Percentiles rank a stretch among this genome's conserved stretches.
Evolutionary conservation across 2,329 filamentous ascomycete species (phyloP).

Genomic region (Phyllosticta citribraziliensis): DNA sequence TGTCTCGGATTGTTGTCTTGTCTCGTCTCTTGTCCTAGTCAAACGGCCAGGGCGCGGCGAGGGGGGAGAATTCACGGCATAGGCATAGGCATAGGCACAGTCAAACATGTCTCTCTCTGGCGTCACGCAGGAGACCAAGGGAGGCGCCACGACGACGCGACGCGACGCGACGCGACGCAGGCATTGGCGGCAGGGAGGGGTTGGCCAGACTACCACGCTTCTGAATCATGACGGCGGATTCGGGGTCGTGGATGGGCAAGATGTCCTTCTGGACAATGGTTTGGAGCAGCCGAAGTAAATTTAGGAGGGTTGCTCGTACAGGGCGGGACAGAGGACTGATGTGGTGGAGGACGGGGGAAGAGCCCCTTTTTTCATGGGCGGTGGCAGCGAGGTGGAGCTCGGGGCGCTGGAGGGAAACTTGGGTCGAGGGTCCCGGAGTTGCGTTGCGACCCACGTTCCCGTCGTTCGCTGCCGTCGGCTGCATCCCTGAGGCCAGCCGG

Average conservation of each 20-base stretch:
- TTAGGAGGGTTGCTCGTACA: not conserved
- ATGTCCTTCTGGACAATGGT: not conserved
- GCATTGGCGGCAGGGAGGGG: not conserved
- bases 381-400: not conserved
- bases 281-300: not conserved
- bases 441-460: too few species aligned
- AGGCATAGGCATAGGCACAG: not conserved
- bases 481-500: too few species aligned
- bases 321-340: not conserved
- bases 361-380: not conserved
- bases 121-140: too few species aligned
- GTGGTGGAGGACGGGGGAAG: not conserved
- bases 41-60: not conserved
- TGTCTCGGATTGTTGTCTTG: not conserved
- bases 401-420: not conserved
- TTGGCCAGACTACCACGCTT: not conserved
- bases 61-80: not conserved
- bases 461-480: not conserved
- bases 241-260: too few species aligned
- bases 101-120: not conserved
- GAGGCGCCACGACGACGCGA: not conserved
- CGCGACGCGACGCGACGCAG: too few species aligned
- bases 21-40: not conserved
- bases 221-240: not conserved
- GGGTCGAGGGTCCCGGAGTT: not conserved